phyloP scores from a whole-genome alignment of 495 filamentous ascomycete species.

The Platismatia glauca region DNA sequence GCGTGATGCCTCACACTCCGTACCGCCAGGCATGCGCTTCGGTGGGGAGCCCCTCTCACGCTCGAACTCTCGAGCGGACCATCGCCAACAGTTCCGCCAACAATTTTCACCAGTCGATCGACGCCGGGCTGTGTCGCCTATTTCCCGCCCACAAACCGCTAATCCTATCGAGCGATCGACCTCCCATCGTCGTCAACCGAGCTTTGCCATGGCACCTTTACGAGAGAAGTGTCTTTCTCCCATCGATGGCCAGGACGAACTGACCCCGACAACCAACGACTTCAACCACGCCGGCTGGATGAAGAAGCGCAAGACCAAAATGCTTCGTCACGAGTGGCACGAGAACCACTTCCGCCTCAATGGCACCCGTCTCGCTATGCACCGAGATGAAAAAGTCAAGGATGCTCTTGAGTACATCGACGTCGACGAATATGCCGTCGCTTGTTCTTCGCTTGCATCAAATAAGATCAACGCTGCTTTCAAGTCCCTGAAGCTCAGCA shows the following conservation, averaged over 20 bases:
- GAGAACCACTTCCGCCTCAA: conserved; percentile 78
- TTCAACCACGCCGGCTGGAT: conserved; percentile 73
- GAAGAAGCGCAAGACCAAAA: conserved; percentile 85
- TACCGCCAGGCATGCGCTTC: conserved; percentile 80
- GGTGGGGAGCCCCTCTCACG: conserved; percentile 25
- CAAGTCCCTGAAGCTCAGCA: conserved; percentile 67
- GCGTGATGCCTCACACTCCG: conserved; percentile 72
- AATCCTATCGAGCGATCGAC: conserved; percentile 18
- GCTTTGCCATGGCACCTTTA: conserved; percentile 29
- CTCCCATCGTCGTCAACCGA: conserved; percentile 21
- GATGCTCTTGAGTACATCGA: conserved; percentile 73
- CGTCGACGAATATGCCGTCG: conserved; percentile 91
- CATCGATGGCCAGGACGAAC: conserved; percentile 17
- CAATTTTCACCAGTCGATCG: conserved; percentile 24
- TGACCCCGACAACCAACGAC: conserved; percentile 26
- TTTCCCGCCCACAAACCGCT: not conserved
- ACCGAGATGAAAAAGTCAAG: conserved; percentile 51
- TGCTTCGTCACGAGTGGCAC: conserved; percentile 90
- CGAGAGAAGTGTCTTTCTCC: conserved; percentile 34
- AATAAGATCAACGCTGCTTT: conserved; percentile 68
- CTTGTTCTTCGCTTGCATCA: conserved; percentile 66
- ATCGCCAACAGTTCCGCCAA: conserved; percentile 21
- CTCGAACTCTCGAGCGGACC: conserved; percentile 26
- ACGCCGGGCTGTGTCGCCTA: conserved; percentile 23
- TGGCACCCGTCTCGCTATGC: conserved; percentile 78